Base-by-base conservation (phyloP, 2,329 filamentous ascomycete genomes). In the Fusarium chlamydosporum region DNA sequence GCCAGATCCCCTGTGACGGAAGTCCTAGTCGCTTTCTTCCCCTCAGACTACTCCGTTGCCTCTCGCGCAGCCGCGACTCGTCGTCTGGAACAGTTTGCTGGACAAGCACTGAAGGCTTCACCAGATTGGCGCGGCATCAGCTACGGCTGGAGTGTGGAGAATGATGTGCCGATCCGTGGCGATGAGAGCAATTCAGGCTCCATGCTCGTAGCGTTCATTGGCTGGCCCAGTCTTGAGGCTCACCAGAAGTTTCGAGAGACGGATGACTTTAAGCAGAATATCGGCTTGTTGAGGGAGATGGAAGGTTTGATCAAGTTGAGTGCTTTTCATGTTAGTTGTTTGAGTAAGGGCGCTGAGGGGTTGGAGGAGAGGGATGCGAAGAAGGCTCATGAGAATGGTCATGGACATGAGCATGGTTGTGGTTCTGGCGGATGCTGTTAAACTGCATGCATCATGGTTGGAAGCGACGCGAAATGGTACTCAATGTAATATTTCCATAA, bases 181-280 rank as follows among this genome's bases (percentile, higher is more conserved):
- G 68, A 77, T 13, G 62, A 78, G 58, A 33, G 50, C 3, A 72
- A 74, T 37, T 69, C 68, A 2, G 75, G 75, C 0, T 73, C 61
- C 7, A 51, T 77, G 55, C 56, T 77, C 2, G 51, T 63, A 1
- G 71, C 65, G 0, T 70, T 80, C 4, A 74, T 82, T 13, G 79
- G 78, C 1, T 82, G 80, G 80, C 69, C 77, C 0, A 80, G 77
- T 34, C 66, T 80, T 2, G 77, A 81, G 37, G 76, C 77, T 29
- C 81, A 82, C 46, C 59, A 72, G 58, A 71, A 72, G 51, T 82
- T 78, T 60, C 70, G 78, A 3, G 76, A 79, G 33, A 79, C 75
- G 7, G 59, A 76, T 10, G 61, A 65, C 0, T 82, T 81, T 38
- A 78, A 79, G 64, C 72, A 79, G 9, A 74, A 74, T n/a, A 72